Evolutionary conservation across 345 rosid genomes (phyloP).

Genomic region (Citrus hindsii): DNA sequence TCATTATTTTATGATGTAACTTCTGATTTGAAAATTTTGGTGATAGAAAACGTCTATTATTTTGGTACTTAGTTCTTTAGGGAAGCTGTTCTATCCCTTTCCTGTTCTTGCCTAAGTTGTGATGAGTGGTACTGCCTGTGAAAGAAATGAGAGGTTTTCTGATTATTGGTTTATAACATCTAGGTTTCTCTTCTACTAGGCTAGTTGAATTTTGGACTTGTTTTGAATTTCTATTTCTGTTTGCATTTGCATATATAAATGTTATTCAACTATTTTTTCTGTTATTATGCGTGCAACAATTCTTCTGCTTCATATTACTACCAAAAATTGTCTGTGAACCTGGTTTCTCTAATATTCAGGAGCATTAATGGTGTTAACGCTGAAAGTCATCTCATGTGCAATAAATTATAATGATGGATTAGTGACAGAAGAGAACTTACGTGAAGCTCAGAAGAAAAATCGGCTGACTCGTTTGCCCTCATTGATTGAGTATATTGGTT

Average conservation of each 20-base stretch:
- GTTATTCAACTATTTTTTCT: neutral
- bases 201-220: neutral
- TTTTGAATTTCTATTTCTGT: neutral
- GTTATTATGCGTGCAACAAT: neutral
- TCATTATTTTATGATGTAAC: neutral
- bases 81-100: neutral
- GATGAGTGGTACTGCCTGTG: neutral
- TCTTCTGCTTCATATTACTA: neutral
- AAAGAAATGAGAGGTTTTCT: neutral
- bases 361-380: conserved; percentile 93
- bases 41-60: neutral
- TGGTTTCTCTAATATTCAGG: conserved; percentile 36
- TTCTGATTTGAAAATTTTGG: neutral
- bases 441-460: conserved; percentile 82
- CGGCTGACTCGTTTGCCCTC: conserved; percentile 70
- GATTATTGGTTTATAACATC: neutral
- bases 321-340: conserved; percentile 1
- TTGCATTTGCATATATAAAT: neutral
- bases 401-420: conserved; percentile 84
- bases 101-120: neutral
- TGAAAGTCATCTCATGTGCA: conserved; percentile 90
- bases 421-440: conserved; percentile 69
- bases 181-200: neutral
- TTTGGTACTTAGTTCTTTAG: neutral
- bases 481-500: conserved; percentile 77